phyloP scores from a whole-genome alignment of 2,329 filamentous ascomycete genomes.

The Ceratocystis eucalypticola region DNA sequence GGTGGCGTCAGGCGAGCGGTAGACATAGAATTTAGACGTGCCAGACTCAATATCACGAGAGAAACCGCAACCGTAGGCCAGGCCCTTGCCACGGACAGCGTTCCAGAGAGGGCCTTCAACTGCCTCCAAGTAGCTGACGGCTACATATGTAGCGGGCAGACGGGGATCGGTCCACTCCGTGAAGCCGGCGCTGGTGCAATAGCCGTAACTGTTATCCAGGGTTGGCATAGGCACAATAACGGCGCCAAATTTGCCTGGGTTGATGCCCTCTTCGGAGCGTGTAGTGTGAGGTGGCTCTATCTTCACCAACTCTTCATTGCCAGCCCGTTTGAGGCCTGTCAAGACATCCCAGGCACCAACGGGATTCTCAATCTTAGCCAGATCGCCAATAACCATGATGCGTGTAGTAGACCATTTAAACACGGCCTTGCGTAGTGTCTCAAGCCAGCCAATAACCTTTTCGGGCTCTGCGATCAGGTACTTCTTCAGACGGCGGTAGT shows the following conservation, averaged over 20 bases:
- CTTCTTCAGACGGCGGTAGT: constrained; percentile 73
- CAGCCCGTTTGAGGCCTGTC: constrained; percentile 20
- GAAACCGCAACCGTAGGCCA: constrained; percentile 82
- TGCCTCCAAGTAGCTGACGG: constrained; percentile 78
- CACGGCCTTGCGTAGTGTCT: constrained; percentile 59
- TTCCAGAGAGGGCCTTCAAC: constrained; percentile 93
- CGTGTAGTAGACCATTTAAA: constrained; percentile 79
- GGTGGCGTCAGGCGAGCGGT: constrained; percentile 76
- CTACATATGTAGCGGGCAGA: constrained; percentile 74
- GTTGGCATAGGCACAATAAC: constrained; percentile 82
- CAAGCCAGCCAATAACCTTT: constrained; percentile 61
- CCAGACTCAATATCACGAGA: constrained; percentile 65
- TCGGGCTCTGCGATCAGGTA: constrained; percentile 65
- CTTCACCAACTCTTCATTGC: constrained; percentile 32
- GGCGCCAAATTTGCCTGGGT: constrained; percentile 58
- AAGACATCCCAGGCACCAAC: constrained; percentile 62
- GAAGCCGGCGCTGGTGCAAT: constrained; percentile 61
- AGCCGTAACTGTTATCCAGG: constrained; percentile 80
- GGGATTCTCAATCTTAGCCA: constrained; percentile 59
- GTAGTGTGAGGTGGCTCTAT: constrained; percentile 58
- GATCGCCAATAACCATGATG: constrained; percentile 67
- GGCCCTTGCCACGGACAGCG: constrained; percentile 78
- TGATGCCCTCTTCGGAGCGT: constrained; percentile 61
- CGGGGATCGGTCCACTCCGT: constrained; percentile 61
- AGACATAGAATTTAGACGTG: constrained; percentile 70